These are phyloP conservation scores for Hanseniaspora lindneri DNA, from an alignment of 805 yeast species.

Conservation along the genomic window DNA sequence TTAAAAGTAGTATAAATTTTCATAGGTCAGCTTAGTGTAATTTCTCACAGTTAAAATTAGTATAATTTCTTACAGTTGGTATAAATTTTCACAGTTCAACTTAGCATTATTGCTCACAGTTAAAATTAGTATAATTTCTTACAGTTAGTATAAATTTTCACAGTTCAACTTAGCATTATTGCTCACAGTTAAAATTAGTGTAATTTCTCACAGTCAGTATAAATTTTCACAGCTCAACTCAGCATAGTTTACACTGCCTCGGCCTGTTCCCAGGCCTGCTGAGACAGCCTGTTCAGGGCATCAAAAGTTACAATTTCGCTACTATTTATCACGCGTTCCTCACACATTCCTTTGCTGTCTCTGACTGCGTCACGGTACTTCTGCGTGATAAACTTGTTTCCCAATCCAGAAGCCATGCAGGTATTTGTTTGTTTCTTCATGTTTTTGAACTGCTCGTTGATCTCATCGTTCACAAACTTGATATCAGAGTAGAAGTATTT, in stretches of 20 bases:
- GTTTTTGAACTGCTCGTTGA: constrained; percentile 8
- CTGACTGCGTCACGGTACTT: neutral
- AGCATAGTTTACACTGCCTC: neutral
- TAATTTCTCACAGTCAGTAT: too few species aligned
- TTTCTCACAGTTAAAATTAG: too few species aligned
- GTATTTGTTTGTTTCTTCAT: neutral
- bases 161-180: too few species aligned
- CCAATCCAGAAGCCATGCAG: neutral
- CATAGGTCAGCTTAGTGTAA: too few species aligned
- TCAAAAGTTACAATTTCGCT: neutral
- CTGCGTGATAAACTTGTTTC: neutral
- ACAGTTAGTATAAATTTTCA: too few species aligned
- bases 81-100: too few species aligned
- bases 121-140: too few species aligned
- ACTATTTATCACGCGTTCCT: neutral
- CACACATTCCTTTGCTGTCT: neutral
- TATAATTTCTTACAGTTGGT: too few species aligned
- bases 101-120: too few species aligned
- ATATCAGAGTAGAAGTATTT: constrained; percentile 11
- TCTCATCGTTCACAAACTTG: constrained; percentile 10
- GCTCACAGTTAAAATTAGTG: too few species aligned
- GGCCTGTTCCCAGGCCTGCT: neutral
- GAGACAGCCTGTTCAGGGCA: neutral
- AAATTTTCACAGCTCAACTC: too few species aligned
- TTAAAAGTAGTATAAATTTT: too few species aligned